These are phyloP conservation scores for Amanita rubescens DNA, from an alignment of 768 basidiomycete species.

Conservation along the genomic window DNA sequence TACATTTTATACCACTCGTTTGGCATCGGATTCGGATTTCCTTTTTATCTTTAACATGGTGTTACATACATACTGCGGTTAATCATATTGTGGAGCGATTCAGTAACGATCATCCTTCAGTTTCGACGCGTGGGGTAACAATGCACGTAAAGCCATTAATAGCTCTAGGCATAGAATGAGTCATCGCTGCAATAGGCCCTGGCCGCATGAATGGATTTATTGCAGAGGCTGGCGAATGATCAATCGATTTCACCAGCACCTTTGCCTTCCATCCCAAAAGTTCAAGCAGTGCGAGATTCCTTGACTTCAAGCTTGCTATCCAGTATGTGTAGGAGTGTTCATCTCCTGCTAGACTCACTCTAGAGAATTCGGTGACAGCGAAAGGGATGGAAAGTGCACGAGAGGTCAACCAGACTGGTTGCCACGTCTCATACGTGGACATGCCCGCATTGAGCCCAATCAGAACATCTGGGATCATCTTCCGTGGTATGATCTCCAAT, in stretches of 20 bases:
- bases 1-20: too few species aligned
- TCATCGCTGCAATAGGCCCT: slow-evolving; percentile 7
- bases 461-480: slow-evolving; percentile 31
- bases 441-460: slow-evolving; percentile 35
- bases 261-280: slow-evolving; percentile 1
- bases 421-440: slow-evolving; percentile 29
- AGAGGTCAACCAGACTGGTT: slow-evolving; percentile 22
- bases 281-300: background rate
- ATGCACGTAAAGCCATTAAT: slow-evolving; percentile 13
- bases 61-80: too few species aligned
- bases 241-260: slow-evolving; percentile 2
- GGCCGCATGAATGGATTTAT: slow-evolving; percentile 18
- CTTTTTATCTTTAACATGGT: too few species aligned
- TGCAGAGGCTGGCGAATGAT: slow-evolving; percentile 1
- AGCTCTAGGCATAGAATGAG: slow-evolving; percentile 7
- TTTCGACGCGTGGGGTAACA: slow-evolving; percentile 5
- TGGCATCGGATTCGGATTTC: too few species aligned
- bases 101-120: too few species aligned
- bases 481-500: background rate
- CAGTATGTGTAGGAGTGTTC: background rate
- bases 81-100: too few species aligned
- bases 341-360: slow-evolving; percentile 10
- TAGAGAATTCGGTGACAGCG: slow-evolving; percentile 16
- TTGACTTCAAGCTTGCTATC: background rate
- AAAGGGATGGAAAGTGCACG: slow-evolving; percentile 20